Conservation (phyloP, 768 basidiomycete species). For the Leccinum aurantiacum region DNA sequence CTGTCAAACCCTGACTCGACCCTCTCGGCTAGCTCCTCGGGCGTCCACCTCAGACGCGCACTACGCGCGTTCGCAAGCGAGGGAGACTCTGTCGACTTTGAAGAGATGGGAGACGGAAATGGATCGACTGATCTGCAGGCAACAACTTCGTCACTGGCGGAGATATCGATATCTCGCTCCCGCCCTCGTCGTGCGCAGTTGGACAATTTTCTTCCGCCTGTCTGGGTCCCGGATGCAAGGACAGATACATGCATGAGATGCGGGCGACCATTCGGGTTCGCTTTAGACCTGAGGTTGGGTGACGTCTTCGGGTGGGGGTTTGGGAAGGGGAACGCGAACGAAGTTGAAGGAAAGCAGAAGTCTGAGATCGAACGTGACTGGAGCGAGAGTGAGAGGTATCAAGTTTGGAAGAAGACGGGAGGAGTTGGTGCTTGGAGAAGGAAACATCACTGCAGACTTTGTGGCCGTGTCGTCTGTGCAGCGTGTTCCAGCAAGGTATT, state of each 20-base stretch:
- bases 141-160: background rate
- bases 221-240: conserved; percentile 90
- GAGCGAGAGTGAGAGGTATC: conserved; percentile 7
- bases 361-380: conserved; percentile 9
- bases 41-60: conserved; percentile 68
- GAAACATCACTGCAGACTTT: conserved; percentile 84
- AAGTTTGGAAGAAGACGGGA: conserved; percentile 10
- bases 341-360: conserved; percentile 15
- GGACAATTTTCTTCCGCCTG: conserved; percentile 76
- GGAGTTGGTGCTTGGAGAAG: conserved; percentile 44
- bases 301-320: conserved; percentile 31
- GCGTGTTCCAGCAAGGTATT: conserved; percentile 75
- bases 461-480: conserved; percentile 85
- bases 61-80: conserved; percentile 70
- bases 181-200: conserved; percentile 28
- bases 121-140: background rate
- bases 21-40: conserved; percentile 74
- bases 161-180: background rate
- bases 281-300: conserved; percentile 24
- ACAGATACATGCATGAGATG: conserved; percentile 88
- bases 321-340: conserved; percentile 40
- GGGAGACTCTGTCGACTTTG: conserved; percentile 29
- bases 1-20: conserved; percentile 78
- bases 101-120: conserved; percentile 46
- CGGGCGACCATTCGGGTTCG: conserved; percentile 64